Conservation (phyloP, 768 basidiomycete genomes). For the Crepidotus variabilis region DNA sequence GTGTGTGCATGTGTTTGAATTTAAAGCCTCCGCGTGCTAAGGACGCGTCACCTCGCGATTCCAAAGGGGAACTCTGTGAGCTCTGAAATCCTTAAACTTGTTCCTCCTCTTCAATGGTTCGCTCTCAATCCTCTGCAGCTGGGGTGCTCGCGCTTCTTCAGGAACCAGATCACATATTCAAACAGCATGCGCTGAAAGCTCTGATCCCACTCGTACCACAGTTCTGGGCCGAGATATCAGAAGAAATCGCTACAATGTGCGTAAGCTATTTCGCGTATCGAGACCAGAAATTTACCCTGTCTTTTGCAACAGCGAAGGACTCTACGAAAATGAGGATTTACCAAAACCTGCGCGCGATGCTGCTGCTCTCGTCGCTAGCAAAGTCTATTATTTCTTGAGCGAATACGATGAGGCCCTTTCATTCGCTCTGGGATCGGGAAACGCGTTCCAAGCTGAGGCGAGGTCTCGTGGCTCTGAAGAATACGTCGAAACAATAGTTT, state of each 20-base stretch:
- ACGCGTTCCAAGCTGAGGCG: conserved; percentile 76
- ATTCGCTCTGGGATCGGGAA: conserved; percentile 89
- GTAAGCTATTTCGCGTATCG: conserved; percentile 25
- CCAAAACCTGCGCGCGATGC: conserved; percentile 70
- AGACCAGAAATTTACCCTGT: background rate
- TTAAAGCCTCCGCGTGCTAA: conserved; percentile 26
- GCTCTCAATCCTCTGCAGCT: conserved; percentile 76
- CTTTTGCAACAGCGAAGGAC: conserved; percentile 60
- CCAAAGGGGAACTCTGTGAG: conserved; percentile 14
- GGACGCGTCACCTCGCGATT: conserved; percentile 42
- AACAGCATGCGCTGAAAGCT: conserved; percentile 85
- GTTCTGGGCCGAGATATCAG: conserved; percentile 99
- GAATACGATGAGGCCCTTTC: conserved; percentile 94
- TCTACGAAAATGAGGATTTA: conserved; percentile 83
- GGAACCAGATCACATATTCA: conserved; percentile 84
- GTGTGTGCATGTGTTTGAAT: conserved; percentile 28
- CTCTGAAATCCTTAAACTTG: conserved; percentile 18
- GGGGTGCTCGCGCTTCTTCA: conserved; percentile 89
- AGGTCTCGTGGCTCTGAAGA: conserved; percentile 66
- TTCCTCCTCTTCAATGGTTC: conserved; percentile 51
- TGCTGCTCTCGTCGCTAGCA: conserved; percentile 93
- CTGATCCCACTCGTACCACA: conserved; percentile 83
- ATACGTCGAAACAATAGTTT: conserved; percentile 92
- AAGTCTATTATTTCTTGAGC: conserved; percentile 96
- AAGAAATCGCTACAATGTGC: conserved; percentile 86